Evolutionary conservation across 225 moss, liverwort and hornwort species (phyloP), one percentile per base, ranked within the genome.

Genomic region (Antitrichia curtipendula): DNA sequence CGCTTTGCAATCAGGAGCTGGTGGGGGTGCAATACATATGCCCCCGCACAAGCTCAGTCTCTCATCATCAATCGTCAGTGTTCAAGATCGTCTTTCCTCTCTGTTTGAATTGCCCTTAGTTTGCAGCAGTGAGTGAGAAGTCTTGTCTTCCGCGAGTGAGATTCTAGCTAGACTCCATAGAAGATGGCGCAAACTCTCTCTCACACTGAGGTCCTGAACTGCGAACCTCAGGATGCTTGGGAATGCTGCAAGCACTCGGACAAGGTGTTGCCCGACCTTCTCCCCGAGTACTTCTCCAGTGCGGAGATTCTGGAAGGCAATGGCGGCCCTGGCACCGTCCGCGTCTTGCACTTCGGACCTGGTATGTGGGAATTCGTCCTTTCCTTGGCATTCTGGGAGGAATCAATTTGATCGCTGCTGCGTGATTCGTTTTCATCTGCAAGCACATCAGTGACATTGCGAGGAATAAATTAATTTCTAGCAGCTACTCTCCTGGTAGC

Each of bases 171-270:
- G 56, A 63, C 17, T 63, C 63, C 24, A 6, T 36, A 16, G 57
- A 88, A 64, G 59, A 91, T 91, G 91, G 80, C 88, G 43, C 88
- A 91, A 31, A 80, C 80, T 32, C 73, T 88, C 8, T 89, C 84
- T 12, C 86, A 83, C 80, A 89, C 91, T 8, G 88, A 86, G 78
- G 74, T 86, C 31, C 88, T 91, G 52, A 80, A 84, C 60, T 74
- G 79, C 32, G 82, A 18, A 59, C 80, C 88, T 73, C 38, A 91
- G 60, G 86, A 89, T 74, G 87, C 87, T 22, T 87, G 87, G 87
- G 81, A 87, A 73, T 81, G 81, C 61, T 87, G 87, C 87, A 81
- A 81, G 73, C 72, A 81, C 32, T 87, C 87, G 3, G 87, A 87
- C 87, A 87, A 87, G 81, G 81, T 81, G 50, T 13, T 87, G 81